A percentile compares a stretch with the other conserved stretches of the same genome.
phyloP scores from a whole-genome alignment of 1,284 basidiomycete genomes.

The Vanrija humicola region DNA sequence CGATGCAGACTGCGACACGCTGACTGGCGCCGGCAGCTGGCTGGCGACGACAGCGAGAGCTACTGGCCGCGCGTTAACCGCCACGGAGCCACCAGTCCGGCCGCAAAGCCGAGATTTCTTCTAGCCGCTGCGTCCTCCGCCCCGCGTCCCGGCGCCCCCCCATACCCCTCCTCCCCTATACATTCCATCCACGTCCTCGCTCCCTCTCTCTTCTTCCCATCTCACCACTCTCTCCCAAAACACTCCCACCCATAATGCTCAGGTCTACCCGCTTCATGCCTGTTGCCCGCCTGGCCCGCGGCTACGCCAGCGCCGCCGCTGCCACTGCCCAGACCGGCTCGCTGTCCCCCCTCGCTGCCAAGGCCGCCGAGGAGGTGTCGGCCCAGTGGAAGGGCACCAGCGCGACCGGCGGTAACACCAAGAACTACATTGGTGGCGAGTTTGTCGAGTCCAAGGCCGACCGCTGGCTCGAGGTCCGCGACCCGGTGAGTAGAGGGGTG shows the following conservation, averaged over 20 bases:
- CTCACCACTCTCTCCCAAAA: conserved; percentile 4
- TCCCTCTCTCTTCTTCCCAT: not conserved
- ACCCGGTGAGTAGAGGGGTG: conserved; percentile 60
- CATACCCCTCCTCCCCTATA: not conserved
- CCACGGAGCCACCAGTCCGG: no score
- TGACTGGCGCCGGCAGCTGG: no score
- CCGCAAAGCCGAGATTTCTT: no score
- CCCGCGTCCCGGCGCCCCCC: no score
- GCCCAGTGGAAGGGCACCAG: conserved; percentile 75
- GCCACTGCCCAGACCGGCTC: conserved; percentile 9
- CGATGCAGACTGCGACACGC: no score
- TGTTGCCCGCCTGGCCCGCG: conserved; percentile 12
- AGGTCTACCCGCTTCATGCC: conserved; percentile 7
- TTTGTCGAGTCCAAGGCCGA: conserved; percentile 70
- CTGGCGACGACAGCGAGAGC: no score
- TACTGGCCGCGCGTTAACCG: no score
- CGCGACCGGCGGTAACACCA: conserved; percentile 73
- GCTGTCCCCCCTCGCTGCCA: conserved; percentile 30
- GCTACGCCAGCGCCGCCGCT: conserved; percentile 27
- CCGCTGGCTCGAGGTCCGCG: conserved; percentile 77
- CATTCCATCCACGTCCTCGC: not conserved
- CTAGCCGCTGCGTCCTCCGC: no score
- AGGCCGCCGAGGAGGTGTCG: conserved; percentile 39
- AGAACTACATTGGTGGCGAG: conserved; percentile 84
- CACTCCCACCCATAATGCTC: conserved; percentile 12